Conservation (phyloP, 1,284 basidiomycete genomes). For the Ceratobasidium sp. region DNA sequence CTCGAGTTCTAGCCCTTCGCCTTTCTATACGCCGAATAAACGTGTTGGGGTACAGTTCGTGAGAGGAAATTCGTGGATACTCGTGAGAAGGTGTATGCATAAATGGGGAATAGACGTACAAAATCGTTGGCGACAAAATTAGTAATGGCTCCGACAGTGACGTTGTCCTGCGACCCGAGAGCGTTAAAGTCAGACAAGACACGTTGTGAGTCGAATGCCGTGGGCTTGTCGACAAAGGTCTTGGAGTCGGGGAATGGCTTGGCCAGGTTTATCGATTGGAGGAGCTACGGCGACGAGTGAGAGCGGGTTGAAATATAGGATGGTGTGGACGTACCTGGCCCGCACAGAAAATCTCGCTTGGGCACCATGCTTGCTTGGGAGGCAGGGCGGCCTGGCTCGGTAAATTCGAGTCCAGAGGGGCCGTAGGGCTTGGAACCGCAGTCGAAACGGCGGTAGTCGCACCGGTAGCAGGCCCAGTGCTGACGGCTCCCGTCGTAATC, state of each 20-base stretch:
- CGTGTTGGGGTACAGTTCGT: not conserved
- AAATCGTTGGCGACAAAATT: conserved; percentile 81
- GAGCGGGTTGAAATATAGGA: conserved; percentile 3
- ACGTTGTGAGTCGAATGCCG: conserved; percentile 64
- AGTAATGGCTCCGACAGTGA: conserved; percentile 55
- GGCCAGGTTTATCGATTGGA: conserved; percentile 87
- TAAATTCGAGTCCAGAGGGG: conserved; percentile 58
- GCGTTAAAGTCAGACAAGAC: conserved; percentile 75
- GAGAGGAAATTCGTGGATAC: not conserved
- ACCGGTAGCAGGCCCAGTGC: not conserved
- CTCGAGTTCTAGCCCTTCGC: conserved; percentile 85
- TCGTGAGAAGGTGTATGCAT: not conserved
- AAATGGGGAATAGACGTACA: conserved; percentile 45
- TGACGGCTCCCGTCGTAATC: not conserved
- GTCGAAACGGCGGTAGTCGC: conserved; percentile 56
- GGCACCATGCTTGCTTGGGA: conserved; percentile 77
- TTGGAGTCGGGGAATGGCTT: conserved; percentile 81
- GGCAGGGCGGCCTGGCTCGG: conserved; percentile 74
- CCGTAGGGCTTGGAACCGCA: conserved; percentile 68
- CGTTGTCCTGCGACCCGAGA: conserved; percentile 59
- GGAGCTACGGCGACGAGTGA: conserved; percentile 55
- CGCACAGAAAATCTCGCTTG: conserved; percentile 82
- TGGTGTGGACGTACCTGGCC: conserved; percentile 62
- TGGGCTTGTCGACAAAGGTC: conserved; percentile 92
- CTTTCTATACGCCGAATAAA: conserved; percentile 50